Percentiles rank a stretch among this genome's conserved stretches.
phyloP scores from a whole-genome alignment of 768 basidiomycete species.

The Leucocoprinus sp. region DNA sequence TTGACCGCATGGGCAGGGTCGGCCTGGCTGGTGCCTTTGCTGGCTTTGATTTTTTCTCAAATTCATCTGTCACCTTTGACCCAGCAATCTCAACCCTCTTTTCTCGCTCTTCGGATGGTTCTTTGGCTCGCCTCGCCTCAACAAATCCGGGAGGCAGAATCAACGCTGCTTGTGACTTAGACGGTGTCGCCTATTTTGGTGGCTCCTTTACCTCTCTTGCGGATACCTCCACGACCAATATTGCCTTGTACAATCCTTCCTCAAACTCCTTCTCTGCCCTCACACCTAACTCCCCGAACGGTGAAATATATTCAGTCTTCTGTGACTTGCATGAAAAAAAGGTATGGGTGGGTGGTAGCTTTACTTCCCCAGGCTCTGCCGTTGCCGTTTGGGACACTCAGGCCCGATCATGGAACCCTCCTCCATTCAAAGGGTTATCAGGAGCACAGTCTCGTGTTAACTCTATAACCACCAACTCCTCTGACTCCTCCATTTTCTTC shows the following conservation, averaged over 20 bases:
- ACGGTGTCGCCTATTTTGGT: conserved; percentile 66
- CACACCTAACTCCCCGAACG: conserved; percentile 64
- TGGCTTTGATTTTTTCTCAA: conserved; percentile 73
- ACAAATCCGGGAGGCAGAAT: conserved; percentile 80
- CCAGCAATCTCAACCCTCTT: conserved; percentile 65
- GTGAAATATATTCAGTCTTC: conserved; percentile 60
- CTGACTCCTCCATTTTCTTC: conserved; percentile 73
- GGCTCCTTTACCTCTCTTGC: conserved; percentile 76
- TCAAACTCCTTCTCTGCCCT: conserved; percentile 53
- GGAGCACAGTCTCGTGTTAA: conserved; percentile 62
- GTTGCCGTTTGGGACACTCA: conserved; percentile 68
- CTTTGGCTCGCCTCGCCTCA: conserved; percentile 60
- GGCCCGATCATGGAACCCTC: conserved; percentile 59
- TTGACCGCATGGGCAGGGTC: conserved; percentile 81
- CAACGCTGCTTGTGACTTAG: conserved; percentile 61
- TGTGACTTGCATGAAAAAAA: conserved; percentile 63
- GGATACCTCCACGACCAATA: conserved; percentile 51
- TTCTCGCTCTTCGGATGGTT: conserved; percentile 55
- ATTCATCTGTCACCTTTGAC: conserved; percentile 52
- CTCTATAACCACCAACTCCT: conserved; percentile 69
- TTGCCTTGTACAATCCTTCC: conserved; percentile 67
- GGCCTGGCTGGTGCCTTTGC: conserved; percentile 84
- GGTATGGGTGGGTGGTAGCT: conserved; percentile 74
- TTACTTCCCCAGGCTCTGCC: conserved; percentile 56
- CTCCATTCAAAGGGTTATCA: conserved; percentile 76